Evolutionary conservation across 2,329 filamentous ascomycete species (phyloP).

Genomic region (Phaeophleospora eucalypticola): DNA sequence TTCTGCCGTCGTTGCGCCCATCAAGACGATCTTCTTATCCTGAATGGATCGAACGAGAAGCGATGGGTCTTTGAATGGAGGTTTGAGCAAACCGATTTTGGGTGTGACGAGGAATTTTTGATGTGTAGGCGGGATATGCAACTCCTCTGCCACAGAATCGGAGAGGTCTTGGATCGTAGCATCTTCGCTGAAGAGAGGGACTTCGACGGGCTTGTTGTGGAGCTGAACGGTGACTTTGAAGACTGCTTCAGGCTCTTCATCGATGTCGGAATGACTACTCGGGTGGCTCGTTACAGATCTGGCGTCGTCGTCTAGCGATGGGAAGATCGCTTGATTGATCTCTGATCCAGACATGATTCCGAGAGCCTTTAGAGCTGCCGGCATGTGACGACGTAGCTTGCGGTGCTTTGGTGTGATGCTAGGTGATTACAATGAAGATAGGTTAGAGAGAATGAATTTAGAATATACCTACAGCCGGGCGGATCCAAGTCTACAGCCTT

Average conservation of each 20-base stretch:
- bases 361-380: conserved; percentile 1
- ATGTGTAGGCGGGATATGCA: conserved; percentile 59
- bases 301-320: conserved; percentile 8
- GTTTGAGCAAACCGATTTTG: conserved; percentile 61
- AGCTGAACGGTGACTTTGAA: conserved; percentile 51
- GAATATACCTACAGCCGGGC: conserved; percentile 1
- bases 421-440: not conserved
- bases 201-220: conserved; percentile 49
- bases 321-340: not conserved
- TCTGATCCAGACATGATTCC: not conserved
- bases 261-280: conserved; percentile 12
- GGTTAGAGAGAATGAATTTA: not conserved
- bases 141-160: conserved; percentile 50
- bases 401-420: not conserved
- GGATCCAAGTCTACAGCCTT: not conserved
- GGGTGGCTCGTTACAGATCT: conserved; percentile 7
- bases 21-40: conserved; percentile 59
- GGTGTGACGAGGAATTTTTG: conserved; percentile 65
- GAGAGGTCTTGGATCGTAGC: conserved; percentile 59
- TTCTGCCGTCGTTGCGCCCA: conserved; percentile 61
- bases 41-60: conserved; percentile 49
- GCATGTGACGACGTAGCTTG: not conserved
- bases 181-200: conserved; percentile 43
- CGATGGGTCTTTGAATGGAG: conserved; percentile 58
- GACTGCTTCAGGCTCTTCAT: conserved; percentile 18